phyloP scores from a whole-genome alignment of 1,284 basidiomycete genomes.

The Xerocomus amazonicus region DNA sequence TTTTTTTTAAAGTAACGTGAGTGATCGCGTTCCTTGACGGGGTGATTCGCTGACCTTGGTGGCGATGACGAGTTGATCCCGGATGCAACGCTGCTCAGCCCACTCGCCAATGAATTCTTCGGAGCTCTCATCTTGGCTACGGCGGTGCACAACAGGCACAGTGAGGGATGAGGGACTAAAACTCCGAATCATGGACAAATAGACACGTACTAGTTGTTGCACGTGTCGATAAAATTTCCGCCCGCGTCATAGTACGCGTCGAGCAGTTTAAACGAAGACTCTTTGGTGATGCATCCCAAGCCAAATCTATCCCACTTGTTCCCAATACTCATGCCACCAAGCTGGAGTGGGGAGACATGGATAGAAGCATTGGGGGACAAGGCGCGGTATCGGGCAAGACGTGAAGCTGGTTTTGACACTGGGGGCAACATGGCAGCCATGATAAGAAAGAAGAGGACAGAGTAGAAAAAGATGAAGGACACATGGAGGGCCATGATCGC shows the following conservation, averaged over 20 bases:
- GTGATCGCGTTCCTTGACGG: no score
- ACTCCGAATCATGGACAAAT: no score
- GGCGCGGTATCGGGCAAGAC: conserved; percentile 43
- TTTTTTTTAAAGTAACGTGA: not conserved
- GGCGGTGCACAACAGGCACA: not conserved
- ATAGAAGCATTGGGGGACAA: conserved; percentile 43
- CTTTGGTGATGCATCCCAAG: conserved; percentile 38
- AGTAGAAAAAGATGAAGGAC: not conserved
- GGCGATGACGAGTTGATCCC: conserved; percentile 54
- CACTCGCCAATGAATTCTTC: conserved; percentile 36
- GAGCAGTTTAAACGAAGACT: conserved; percentile 38
- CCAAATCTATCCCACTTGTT: conserved; percentile 39
- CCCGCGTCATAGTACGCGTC: conserved; percentile 40
- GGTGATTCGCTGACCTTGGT: conserved; percentile 40
- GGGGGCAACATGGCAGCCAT: conserved; percentile 3
- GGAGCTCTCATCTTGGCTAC: conserved; percentile 46
- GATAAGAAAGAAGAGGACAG: not conserved
- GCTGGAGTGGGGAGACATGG: conserved; percentile 51
- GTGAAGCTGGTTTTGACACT: conserved; percentile 4
- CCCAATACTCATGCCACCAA: conserved; percentile 56
- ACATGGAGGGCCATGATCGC: not conserved
- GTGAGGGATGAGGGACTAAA: not conserved
- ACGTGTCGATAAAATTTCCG: conserved; percentile 40
- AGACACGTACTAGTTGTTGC: conserved; percentile 32
- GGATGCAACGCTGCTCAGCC: conserved; percentile 45